phyloP scores from a whole-genome alignment of 2,329 filamentous ascomycete species.

The Myriosclerotinia duriaeana region DNA sequence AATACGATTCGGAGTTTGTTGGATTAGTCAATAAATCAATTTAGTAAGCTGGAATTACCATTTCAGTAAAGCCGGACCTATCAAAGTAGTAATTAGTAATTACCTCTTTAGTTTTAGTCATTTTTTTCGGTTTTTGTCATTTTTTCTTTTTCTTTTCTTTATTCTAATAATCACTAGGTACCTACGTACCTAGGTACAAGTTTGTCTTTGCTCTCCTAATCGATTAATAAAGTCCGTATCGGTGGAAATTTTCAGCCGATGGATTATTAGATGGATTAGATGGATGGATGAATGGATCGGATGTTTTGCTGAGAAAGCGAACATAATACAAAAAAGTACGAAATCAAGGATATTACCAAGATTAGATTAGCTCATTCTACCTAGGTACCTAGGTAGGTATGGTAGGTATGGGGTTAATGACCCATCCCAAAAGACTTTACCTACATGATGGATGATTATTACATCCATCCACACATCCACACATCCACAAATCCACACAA shows the following conservation, averaged over 20 bases:
- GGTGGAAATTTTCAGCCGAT: neutral
- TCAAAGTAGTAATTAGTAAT: neutral
- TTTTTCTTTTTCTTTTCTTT: neutral
- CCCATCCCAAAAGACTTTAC: too few relatives aligned
- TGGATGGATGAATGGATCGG: neutral
- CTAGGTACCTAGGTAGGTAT: too few relatives aligned
- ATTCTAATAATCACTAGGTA: too few relatives aligned
- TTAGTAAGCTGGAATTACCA: constrained; percentile 11
- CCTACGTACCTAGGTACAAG: too few relatives aligned
- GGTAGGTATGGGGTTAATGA: neutral
- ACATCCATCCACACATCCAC: too few relatives aligned
- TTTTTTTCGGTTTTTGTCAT: too few relatives aligned
- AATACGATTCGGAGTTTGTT: constrained; percentile 15
- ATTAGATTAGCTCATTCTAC: neutral
- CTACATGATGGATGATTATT: too few relatives aligned
- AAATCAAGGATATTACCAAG: neutral
- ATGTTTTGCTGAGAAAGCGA: neutral
- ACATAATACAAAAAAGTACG: too few relatives aligned
- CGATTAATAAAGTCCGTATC: too few relatives aligned
- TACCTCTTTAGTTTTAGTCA: neutral
- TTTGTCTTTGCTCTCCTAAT: too few relatives aligned
- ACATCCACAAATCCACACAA: too few relatives aligned
- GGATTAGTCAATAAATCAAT: constrained; percentile 1
- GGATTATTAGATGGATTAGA: too few relatives aligned
- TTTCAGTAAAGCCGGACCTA: neutral